Evolutionary conservation across 208 protist species (phyloP).

Genomic region (Angomonas desouzai): DNA sequence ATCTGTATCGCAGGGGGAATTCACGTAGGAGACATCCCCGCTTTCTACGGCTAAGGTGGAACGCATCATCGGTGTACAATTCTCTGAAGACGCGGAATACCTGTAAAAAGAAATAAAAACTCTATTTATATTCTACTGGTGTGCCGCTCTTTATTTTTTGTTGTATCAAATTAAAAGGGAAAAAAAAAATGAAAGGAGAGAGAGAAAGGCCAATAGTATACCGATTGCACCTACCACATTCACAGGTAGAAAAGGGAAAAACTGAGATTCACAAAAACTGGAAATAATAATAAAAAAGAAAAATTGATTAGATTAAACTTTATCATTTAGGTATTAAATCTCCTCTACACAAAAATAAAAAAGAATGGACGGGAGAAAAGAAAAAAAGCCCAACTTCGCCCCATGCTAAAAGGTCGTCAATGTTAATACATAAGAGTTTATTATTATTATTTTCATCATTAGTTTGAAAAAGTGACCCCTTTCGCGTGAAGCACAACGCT

Average conservation of each 20-base stretch:
- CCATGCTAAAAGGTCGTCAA: too few relatives aligned
- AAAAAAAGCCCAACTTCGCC: constrained; percentile 12
- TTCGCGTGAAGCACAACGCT: too few relatives aligned
- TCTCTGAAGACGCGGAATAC: constrained; percentile 11
- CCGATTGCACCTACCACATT: too few relatives aligned
- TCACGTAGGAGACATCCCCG: neutral
- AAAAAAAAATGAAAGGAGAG: neutral
- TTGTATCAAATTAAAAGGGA: neutral
- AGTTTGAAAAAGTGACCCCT: too few relatives aligned
- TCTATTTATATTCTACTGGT: neutral
- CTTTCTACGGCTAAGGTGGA: neutral
- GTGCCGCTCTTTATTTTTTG: neutral
- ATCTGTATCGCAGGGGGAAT: neutral
- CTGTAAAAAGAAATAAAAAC: neutral
- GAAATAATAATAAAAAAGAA: constrained; percentile 10
- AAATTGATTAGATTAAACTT: constrained; percentile 4
- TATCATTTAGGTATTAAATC: constrained; percentile 6
- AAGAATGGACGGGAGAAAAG: too few relatives aligned
- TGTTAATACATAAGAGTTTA: too few relatives aligned
- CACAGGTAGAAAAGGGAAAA: too few relatives aligned
- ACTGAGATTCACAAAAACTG: neutral
- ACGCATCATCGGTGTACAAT: neutral
- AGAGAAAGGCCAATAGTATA: neutral
- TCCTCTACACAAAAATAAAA: constrained; percentile 6
- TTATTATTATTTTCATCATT: too few relatives aligned